Percentiles rank a stretch among this genome's conserved stretches.
Evolutionary conservation across 2,329 filamentous ascomycete species (phyloP).

Genomic region (Aspergillus sp.): DNA sequence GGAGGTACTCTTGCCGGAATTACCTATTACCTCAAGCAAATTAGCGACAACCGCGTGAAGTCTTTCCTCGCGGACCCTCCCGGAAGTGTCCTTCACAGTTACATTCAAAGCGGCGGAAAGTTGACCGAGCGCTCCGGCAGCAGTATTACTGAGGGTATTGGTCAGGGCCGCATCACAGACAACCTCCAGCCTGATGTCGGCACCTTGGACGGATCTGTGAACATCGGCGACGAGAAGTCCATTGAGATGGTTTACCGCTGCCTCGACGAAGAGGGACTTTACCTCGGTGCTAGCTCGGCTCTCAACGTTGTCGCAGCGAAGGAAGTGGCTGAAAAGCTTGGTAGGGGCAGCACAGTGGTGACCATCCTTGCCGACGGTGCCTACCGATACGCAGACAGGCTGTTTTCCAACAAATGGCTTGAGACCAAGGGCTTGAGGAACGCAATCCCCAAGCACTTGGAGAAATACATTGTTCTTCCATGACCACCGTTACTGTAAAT

Average conservation of each 20-base stretch:
- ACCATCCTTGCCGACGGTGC: slow-evolving; percentile 94
- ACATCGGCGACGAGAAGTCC: slow-evolving; percentile 87
- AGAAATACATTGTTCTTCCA: slow-evolving; percentile 92
- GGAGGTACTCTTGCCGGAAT: slow-evolving; percentile 86
- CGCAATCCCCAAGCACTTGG: slow-evolving; percentile 78
- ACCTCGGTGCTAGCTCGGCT: slow-evolving; percentile 89
- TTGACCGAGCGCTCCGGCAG: slow-evolving; percentile 77
- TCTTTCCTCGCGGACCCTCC: slow-evolving; percentile 91
- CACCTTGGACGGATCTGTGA: slow-evolving; percentile 78
- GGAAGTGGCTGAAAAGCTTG: slow-evolving; percentile 87
- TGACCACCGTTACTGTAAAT: slow-evolving; percentile 37
- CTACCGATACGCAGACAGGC: slow-evolving; percentile 91
- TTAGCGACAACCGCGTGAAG: slow-evolving; percentile 75
- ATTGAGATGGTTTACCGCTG: slow-evolving; percentile 98
- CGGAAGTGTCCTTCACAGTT: slow-evolving; percentile 88
- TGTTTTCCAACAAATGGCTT: slow-evolving; percentile 92
- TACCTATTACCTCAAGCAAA: slow-evolving; percentile 84
- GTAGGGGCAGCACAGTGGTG: slow-evolving; percentile 85
- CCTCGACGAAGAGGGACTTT: slow-evolving; percentile 91
- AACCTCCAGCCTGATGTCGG: slow-evolving; percentile 84
- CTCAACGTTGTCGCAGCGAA: slow-evolving; percentile 95
- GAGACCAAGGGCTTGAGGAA: slow-evolving; percentile 77
- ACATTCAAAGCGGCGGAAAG: slow-evolving; percentile 81
- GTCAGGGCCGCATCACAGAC: slow-evolving; percentile 93
- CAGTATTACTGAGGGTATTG: slow-evolving; percentile 96